Evolutionary conservation across 192 early-diverging fungal genomes (phyloP).

Genomic region (Funneliformis mosseae): DNA sequence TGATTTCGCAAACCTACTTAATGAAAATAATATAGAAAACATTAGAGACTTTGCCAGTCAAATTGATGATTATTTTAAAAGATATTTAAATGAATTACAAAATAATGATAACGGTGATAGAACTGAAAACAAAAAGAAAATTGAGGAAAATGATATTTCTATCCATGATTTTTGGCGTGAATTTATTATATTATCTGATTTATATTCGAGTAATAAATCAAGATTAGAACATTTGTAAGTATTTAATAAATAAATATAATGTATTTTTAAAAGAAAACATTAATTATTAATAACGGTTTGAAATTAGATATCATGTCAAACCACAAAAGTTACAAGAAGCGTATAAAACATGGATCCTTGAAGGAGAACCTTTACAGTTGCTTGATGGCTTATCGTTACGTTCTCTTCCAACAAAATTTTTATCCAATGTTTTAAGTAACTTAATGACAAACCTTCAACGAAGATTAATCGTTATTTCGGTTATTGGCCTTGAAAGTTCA

Average conservation of each 20-base stretch:
- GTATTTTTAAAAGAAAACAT: too few species aligned
- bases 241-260: too few species aligned
- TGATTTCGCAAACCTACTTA: neutral
- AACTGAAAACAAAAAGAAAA: neutral
- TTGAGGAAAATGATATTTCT: slow-evolving; percentile 18
- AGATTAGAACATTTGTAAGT: neutral
- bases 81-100: neutral
- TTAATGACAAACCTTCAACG: neutral
- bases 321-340: neutral
- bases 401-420: neutral
- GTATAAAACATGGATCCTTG: slow-evolving; percentile 9
- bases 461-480: neutral
- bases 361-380: slow-evolving; percentile 10
- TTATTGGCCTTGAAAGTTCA: slow-evolving; percentile 13
- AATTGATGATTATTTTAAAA: slow-evolving; percentile 9
- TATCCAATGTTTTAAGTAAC: neutral
- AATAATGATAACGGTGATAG: neutral
- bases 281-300: too few species aligned
- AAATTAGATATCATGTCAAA: neutral
- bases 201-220: neutral
- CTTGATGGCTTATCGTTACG: slow-evolving; percentile 20
- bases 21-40: slow-evolving; percentile 12
- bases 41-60: neutral
- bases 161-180: slow-evolving; percentile 27
- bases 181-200: slow-evolving; percentile 1